Percentiles rank a stretch among this genome's conserved stretches.
phyloP scores from a whole-genome alignment of 139 green algal species.

The Zygnema circumcarinatum region DNA sequence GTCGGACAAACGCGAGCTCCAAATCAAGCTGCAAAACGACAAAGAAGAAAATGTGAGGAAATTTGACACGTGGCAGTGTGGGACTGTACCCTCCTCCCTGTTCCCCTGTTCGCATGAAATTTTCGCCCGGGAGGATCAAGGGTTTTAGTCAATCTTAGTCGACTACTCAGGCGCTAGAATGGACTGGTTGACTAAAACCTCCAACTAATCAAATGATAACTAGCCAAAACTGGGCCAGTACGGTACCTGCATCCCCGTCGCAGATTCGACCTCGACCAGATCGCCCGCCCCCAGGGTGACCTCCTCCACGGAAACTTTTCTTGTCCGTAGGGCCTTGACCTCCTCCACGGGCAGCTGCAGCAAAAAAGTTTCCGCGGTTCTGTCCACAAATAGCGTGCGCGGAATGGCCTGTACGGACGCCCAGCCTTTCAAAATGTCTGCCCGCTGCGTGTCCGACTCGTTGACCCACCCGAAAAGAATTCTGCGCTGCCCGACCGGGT shows the following conservation, averaged over 20 bases:
- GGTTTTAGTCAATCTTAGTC: not conserved
- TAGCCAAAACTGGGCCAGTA: no score
- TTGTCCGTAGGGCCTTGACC: constrained; percentile 10
- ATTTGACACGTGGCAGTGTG: no score
- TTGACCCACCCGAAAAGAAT: constrained; percentile 49
- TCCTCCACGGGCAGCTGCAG: constrained; percentile 36
- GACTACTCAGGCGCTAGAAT: not conserved
- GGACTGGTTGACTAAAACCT: no score
- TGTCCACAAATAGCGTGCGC: constrained; percentile 25
- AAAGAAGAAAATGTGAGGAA: constrained; percentile 1
- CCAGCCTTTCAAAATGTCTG: constrained; percentile 44
- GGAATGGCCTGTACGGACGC: constrained; percentile 46
- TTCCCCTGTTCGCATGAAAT: no score
- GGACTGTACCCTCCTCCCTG: no score
- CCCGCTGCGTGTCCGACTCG: constrained; percentile 31
- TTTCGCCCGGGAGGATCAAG: not conserved
- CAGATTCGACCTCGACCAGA: not conserved
- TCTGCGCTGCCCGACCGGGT: not conserved
- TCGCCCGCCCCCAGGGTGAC: not conserved
- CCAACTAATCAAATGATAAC: no score
- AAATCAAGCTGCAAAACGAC: constrained; percentile 22
- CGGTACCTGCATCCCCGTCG: not conserved
- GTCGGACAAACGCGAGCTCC: not conserved
- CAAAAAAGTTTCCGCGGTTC: not conserved
- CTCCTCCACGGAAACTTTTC: not conserved